phyloP scores from a whole-genome alignment of 768 basidiomycete species.

The Phlebiopsis gigantea region DNA sequence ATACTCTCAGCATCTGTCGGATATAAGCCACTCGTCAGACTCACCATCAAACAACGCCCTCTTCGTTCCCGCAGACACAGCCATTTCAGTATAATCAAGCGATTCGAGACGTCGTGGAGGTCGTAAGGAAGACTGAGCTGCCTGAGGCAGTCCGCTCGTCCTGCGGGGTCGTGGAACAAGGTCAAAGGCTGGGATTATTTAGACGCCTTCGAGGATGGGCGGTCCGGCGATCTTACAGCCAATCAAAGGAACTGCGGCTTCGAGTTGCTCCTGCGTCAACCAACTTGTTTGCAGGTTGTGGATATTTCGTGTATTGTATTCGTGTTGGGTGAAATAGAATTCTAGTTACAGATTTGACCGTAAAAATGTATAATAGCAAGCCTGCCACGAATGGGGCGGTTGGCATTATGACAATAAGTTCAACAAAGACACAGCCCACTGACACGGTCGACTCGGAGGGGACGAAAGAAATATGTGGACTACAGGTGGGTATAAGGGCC shows the following conservation, averaged over 20 bases:
- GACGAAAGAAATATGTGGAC: no score
- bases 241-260: no score
- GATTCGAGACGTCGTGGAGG: background rate
- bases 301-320: background rate
- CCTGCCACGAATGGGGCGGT: no score
- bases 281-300: no score
- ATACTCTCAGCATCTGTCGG: background rate
- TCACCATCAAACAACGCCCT: slow-evolving; percentile 24
- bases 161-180: slow-evolving; percentile 1
- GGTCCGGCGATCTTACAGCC: background rate
- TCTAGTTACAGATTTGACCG: no score
- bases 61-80: slow-evolving; percentile 19
- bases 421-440: no score
- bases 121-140: background rate
- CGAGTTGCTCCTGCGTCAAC: no score
- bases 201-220: background rate
- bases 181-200: background rate
- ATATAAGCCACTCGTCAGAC: background rate
- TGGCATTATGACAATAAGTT: no score
- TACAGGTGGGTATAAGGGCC: no score
- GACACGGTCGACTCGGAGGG: no score
- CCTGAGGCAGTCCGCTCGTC: background rate
- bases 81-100: slow-evolving; percentile 9
- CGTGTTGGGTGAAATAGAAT: no score
- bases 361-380: no score